Conservation (phyloP, 2,329 filamentous ascomycete genomes). For the Scedosporium aurantiacum region DNA sequence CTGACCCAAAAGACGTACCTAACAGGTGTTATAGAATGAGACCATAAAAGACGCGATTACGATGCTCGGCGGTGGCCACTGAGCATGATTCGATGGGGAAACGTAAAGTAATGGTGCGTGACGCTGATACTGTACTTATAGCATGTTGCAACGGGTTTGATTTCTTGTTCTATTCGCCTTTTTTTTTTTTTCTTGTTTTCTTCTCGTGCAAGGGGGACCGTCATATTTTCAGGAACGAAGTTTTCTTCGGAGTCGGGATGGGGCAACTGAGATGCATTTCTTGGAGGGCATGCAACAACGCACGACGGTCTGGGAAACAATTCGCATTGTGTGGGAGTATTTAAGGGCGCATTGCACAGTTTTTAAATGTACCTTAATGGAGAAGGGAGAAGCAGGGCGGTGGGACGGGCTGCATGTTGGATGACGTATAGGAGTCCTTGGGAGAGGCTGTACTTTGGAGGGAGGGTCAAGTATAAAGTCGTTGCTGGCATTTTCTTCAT, state of each 20-base stretch:
- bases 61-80: slow-evolving; percentile 4
- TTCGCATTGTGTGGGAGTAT: slow-evolving; percentile 1
- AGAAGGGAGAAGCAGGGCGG: not conserved
- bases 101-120: not conserved
- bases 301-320: not conserved
- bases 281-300: not conserved
- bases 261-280: not conserved
- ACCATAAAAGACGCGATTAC: slow-evolving; percentile 4
- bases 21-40: slow-evolving; percentile 2
- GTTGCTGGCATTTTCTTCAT: too few species aligned
- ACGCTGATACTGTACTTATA: not conserved
- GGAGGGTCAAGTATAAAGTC: not conserved
- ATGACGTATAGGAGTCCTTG: not conserved
- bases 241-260: not conserved
- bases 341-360: not conserved
- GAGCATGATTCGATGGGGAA: not conserved
- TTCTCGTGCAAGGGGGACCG: not conserved
- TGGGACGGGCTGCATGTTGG: not conserved
- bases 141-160: not conserved
- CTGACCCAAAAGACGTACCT: not conserved
- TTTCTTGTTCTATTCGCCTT: not conserved
- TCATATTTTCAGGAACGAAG: not conserved
- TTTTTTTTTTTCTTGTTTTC: not conserved
- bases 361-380: not conserved
- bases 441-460: not conserved